Percentiles rank a stretch among this genome's conserved stretches.
Evolutionary conservation across 371 early-diverging fungal species (phyloP).

Genomic region (Chytridium lagenaria): DNA sequence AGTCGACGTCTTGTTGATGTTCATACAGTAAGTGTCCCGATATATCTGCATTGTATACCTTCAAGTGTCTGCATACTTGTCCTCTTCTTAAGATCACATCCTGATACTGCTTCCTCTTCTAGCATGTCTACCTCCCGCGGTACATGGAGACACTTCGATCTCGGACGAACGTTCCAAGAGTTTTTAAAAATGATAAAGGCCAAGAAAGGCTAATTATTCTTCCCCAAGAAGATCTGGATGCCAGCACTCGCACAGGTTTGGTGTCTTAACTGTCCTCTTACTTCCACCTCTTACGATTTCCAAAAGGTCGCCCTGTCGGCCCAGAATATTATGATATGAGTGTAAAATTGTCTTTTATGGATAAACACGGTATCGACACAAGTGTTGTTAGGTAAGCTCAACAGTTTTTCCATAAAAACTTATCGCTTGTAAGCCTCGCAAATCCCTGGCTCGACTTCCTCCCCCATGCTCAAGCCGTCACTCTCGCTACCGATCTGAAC

Average conservation of each 20-base stretch:
- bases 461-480: constrained; percentile 17
- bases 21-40: not conserved
- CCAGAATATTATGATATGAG: constrained; percentile 31
- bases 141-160: constrained; percentile 11
- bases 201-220: constrained; percentile 32
- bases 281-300: constrained; percentile 25
- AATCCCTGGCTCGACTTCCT: constrained; percentile 42
- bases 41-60: not conserved
- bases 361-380: constrained; percentile 27
- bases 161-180: constrained; percentile 21
- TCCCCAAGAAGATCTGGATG: constrained; percentile 30
- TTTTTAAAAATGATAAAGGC: constrained; percentile 18
- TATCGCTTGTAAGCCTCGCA: constrained; percentile 16
- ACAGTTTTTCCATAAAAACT: not conserved
- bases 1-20: not conserved
- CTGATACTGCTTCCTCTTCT: not conserved
- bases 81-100: no score
- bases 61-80: no score
- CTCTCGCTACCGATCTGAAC: constrained; percentile 42
- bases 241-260: constrained; percentile 6
- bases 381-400: constrained; percentile 22
- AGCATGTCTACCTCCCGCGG: constrained; percentile 19
- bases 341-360: constrained; percentile 32
- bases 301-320: constrained; percentile 33
- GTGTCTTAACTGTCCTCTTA: constrained; percentile 24